phyloP scores from a whole-genome alignment of 1,284 basidiomycete genomes.

The Fomitiporia mediterranea region DNA sequence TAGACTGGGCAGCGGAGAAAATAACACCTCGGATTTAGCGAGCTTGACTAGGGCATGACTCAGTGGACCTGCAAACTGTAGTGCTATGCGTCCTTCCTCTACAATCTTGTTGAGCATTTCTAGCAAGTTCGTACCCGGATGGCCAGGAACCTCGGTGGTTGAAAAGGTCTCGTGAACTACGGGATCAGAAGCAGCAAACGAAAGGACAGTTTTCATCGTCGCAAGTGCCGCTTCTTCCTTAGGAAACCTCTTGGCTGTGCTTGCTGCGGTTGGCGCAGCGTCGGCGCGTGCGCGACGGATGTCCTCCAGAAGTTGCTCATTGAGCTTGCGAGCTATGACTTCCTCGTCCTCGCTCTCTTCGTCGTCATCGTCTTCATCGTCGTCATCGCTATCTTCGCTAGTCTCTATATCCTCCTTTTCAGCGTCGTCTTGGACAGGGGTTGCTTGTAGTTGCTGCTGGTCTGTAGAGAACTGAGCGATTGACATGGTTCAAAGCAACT shows the following conservation, averaged over 20 bases:
- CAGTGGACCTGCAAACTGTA: conserved; percentile 47
- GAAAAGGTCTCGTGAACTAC: conserved; percentile 38
- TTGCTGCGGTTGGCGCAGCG: conserved; percentile 21
- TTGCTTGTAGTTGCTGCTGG: not conserved
- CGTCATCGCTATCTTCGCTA: conserved; percentile 34
- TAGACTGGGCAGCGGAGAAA: conserved; percentile 53
- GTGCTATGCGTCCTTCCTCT: conserved; percentile 43
- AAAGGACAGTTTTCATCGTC: conserved; percentile 58
- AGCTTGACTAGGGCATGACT: conserved; percentile 56
- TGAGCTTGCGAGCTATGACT: conserved; percentile 61
- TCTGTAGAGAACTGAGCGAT: not conserved
- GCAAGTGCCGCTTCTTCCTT: conserved; percentile 52
- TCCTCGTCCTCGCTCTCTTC: conserved; percentile 64
- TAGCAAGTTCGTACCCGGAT: conserved; percentile 45
- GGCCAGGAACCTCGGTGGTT: conserved; percentile 40
- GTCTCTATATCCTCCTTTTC: conserved; percentile 6
- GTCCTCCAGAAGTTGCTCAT: conserved; percentile 68
- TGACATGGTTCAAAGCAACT: not conserved
- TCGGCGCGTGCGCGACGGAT: conserved; percentile 39
- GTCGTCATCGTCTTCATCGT: conserved; percentile 47
- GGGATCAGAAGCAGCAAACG: conserved; percentile 50
- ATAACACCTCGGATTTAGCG: conserved; percentile 58
- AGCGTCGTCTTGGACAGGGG: not conserved
- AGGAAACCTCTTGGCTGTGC: conserved; percentile 14
- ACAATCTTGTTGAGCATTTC: conserved; percentile 48